Conservation (phyloP, 371 early-diverging fungal genomes). For the Zychaea mexicana region DNA sequence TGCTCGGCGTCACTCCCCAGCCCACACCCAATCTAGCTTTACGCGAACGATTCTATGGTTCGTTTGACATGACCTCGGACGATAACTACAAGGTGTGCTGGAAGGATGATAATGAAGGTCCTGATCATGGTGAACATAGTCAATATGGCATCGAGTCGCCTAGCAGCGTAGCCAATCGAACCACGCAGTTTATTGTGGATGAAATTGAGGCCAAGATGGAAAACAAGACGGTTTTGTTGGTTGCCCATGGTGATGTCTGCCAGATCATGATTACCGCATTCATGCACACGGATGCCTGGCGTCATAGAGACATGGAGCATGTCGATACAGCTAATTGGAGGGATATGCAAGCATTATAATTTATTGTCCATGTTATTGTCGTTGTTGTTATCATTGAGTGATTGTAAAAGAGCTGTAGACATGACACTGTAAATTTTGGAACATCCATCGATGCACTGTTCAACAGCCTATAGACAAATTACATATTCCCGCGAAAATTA, state of each 20-base stretch:
- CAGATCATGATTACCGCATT: conserved; percentile 48
- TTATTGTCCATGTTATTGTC: not conserved
- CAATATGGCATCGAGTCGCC: conserved; percentile 35
- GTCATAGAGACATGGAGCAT: conserved; percentile 45
- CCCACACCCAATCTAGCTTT: conserved; percentile 26
- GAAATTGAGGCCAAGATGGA: conserved; percentile 43
- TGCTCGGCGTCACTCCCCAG: conserved; percentile 25
- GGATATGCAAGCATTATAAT: conserved; percentile 20
- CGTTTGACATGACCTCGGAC: conserved; percentile 45
- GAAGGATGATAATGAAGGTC: conserved; percentile 33
- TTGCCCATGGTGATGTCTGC: conserved; percentile 52
- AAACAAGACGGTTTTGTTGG: conserved; percentile 40
- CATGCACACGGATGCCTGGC: conserved; percentile 36
- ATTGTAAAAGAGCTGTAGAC: conserved; percentile 50
- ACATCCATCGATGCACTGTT: conserved; percentile 82
- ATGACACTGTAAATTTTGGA: conserved; percentile 83
- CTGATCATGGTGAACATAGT: conserved; percentile 48
- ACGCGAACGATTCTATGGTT: conserved; percentile 47
- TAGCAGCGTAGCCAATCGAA: conserved; percentile 40
- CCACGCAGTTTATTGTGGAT: conserved; percentile 37
- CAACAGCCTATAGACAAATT: conserved; percentile 61
- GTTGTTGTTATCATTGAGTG: conserved; percentile 15
- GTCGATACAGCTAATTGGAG: conserved; percentile 52
- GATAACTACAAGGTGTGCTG: conserved; percentile 41
- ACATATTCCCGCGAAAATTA: not conserved